Conservation (phyloP, 2,329 filamentous ascomycete genomes). For the Colletotrichum sp. region DNA sequence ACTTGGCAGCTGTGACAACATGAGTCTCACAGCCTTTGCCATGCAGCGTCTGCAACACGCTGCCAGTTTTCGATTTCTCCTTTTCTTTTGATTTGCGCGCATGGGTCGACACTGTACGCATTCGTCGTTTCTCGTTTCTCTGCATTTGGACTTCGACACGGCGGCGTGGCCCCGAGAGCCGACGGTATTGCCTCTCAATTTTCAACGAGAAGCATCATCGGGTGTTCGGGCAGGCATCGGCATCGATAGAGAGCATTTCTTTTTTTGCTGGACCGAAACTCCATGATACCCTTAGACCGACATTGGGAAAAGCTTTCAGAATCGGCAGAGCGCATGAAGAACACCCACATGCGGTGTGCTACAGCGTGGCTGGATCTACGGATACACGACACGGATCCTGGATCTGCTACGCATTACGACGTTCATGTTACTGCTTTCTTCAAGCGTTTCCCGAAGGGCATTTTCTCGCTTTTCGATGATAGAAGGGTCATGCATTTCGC, state of each 20-base stretch:
- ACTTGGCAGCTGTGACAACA: neutral
- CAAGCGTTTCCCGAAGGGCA: slow-evolving; percentile 36
- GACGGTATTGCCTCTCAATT: slow-evolving; percentile 29
- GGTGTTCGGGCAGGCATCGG: slow-evolving; percentile 36
- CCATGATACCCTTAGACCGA: slow-evolving; percentile 32
- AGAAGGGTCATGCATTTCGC: slow-evolving; percentile 42
- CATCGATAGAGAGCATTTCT: slow-evolving; percentile 26
- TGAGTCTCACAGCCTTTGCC: neutral
- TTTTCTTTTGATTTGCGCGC: slow-evolving; percentile 20
- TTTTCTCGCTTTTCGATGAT: slow-evolving; percentile 39
- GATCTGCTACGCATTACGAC: slow-evolving; percentile 24
- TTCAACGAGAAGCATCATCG: slow-evolving; percentile 36
- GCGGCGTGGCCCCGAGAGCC: slow-evolving; percentile 40
- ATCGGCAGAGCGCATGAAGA: slow-evolving; percentile 25
- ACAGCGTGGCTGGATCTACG: slow-evolving; percentile 20
- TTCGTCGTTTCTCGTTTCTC: slow-evolving; percentile 31
- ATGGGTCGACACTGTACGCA: slow-evolving; percentile 19
- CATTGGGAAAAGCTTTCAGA: slow-evolving; percentile 29
- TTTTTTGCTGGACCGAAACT: slow-evolving; percentile 28
- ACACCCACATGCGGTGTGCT: slow-evolving; percentile 14
- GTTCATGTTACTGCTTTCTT: slow-evolving; percentile 41
- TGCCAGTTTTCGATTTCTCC: slow-evolving; percentile 34
- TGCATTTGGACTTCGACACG: slow-evolving; percentile 29
- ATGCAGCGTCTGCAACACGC: slow-evolving; percentile 27
- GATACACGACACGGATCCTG: slow-evolving; percentile 18